A percentile compares a stretch with the other conserved stretches of the same genome.
Evolutionary conservation across 2,329 filamentous ascomycete species (phyloP).

Genomic region (Ophiocordyceps camponoti-rufipedis): DNA sequence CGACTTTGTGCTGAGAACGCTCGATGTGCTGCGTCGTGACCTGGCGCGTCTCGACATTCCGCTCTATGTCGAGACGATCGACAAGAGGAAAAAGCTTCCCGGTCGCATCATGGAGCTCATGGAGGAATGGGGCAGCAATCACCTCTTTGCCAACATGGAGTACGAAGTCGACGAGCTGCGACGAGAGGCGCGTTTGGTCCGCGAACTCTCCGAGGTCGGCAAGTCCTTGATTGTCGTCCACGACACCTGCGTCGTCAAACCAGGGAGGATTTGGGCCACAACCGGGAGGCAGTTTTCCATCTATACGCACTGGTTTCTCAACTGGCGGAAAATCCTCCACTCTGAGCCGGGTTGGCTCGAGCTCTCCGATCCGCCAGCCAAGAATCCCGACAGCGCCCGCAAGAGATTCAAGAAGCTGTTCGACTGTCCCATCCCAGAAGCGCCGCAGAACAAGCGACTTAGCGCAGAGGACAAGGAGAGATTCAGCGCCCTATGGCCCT

Average conservation of each 20-base stretch:
- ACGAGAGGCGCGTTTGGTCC: constrained; percentile 51
- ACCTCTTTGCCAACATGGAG: constrained; percentile 70
- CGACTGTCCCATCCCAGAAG: constrained; percentile 36
- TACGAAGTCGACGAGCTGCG: constrained; percentile 85
- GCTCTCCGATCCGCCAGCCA: constrained; percentile 29
- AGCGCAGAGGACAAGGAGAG: constrained; percentile 37
- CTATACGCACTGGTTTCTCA: constrained; percentile 64
- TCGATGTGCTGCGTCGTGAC: constrained; percentile 46
- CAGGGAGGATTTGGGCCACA: constrained; percentile 48
- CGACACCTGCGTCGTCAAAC: constrained; percentile 68
- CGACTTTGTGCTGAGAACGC: constrained; percentile 61
- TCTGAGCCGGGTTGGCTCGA: constrained; percentile 49
- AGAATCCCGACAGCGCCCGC: constrained; percentile 15
- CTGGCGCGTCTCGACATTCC: constrained; percentile 58
- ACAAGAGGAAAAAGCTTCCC: constrained; percentile 44
- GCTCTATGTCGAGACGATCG: constrained; percentile 54
- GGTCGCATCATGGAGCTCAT: constrained; percentile 45
- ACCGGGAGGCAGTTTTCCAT: constrained; percentile 66
- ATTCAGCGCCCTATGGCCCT: constrained; percentile 47
- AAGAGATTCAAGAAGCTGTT: constrained; percentile 39
- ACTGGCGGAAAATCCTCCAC: constrained; percentile 60
- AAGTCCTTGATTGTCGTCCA: constrained; percentile 56
- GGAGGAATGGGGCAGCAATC: constrained; percentile 52
- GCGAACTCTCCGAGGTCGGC: constrained; percentile 38
- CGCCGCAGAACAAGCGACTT: constrained; percentile 45